phyloP scores from a whole-genome alignment of 2,329 filamentous ascomycete genomes.

The Colletotrichum spinosum region DNA sequence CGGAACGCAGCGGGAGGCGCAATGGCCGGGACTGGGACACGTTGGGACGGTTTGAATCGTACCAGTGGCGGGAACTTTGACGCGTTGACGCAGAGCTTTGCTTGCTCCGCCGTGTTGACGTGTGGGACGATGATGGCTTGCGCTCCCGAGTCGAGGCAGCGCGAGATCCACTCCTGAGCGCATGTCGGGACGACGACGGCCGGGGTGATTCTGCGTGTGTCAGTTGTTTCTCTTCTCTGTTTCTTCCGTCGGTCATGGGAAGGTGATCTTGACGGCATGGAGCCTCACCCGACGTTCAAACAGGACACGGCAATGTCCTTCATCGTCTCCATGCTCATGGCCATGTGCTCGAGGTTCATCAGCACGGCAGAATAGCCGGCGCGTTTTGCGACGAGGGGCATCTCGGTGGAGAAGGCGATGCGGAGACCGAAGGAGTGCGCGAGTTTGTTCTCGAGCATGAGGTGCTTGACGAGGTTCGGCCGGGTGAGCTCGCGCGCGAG shows the following conservation, averaged over 20 bases:
- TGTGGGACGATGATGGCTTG: conserved; percentile 63
- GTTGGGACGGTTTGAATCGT: background rate
- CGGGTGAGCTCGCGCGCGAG: conserved; percentile 20
- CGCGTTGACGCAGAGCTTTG: conserved; percentile 56
- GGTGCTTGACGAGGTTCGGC: conserved; percentile 23
- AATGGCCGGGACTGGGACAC: no score
- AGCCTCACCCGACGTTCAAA: no score
- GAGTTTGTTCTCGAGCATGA: background rate
- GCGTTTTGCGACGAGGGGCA: no score
- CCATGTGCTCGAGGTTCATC: no score
- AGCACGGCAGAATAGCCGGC: no score
- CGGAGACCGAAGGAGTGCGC: no score
- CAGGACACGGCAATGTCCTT: no score
- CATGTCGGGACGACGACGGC: conserved; percentile 20
- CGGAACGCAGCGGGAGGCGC: background rate
- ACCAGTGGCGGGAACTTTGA: conserved; percentile 63
- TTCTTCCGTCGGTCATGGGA: no score
- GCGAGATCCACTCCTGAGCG: conserved; percentile 26
- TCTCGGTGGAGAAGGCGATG: no score
- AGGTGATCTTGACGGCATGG: no score
- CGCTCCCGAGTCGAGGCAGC: conserved; percentile 63
- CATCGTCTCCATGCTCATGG: no score
- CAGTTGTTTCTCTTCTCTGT: no score
- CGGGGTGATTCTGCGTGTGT: background rate
- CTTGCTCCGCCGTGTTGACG: conserved; percentile 58